Evolutionary conservation across 2,329 filamentous ascomycete genomes (phyloP).

Genomic region (Talaromyces sp.): DNA sequence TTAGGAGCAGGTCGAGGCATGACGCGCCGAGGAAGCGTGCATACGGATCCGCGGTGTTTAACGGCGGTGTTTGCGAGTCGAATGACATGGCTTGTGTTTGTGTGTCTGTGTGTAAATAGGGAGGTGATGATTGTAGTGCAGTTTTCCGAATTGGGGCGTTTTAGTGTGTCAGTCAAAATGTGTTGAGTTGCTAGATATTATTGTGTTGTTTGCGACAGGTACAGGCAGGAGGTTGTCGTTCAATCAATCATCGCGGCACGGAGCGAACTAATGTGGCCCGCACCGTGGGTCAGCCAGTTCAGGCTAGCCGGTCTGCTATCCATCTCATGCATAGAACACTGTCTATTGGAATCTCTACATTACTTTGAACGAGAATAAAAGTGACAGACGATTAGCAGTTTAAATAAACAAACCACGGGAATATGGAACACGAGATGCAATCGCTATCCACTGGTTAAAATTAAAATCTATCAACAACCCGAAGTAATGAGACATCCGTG

Average conservation of each 20-base stretch:
- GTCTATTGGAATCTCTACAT: no score
- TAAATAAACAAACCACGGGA: neutral
- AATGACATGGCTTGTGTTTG: slow-evolving; percentile 5
- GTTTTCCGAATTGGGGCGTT: neutral
- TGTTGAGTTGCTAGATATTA: neutral
- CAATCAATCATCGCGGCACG: neutral
- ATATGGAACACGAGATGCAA: neutral
- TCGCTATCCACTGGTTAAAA: neutral
- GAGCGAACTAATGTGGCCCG: neutral
- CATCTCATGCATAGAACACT: no score
- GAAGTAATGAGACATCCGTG: neutral
- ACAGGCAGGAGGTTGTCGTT: neutral
- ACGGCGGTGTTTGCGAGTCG: slow-evolving; percentile 47
- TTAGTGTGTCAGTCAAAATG: neutral
- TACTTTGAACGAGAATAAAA: no score
- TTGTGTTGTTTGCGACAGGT: neutral
- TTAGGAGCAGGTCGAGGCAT: slow-evolving; percentile 88
- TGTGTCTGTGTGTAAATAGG: neutral
- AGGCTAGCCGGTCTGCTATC: neutral
- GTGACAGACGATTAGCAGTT: no score
- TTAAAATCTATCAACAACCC: neutral
- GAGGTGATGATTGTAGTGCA: neutral
- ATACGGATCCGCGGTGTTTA: slow-evolving; percentile 66
- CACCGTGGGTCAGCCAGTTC: neutral
- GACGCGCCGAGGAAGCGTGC: slow-evolving; percentile 76